phyloP scores from a whole-genome alignment of 768 basidiomycete species.

The Trametes maxima region DNA sequence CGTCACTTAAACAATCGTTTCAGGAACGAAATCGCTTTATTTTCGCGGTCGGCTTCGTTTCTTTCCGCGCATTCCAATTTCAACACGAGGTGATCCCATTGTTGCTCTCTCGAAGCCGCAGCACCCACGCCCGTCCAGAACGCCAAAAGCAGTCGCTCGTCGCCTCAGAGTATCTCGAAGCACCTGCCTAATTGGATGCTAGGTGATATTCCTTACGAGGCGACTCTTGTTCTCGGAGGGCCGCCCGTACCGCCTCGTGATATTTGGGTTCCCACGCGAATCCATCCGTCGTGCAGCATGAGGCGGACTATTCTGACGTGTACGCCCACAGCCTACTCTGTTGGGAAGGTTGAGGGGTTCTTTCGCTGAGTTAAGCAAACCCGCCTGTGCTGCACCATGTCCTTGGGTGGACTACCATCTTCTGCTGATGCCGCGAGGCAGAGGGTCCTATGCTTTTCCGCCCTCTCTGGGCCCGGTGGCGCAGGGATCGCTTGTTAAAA shows the following conservation, averaged over 20 bases:
- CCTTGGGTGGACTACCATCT: background rate
- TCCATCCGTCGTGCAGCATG: background rate
- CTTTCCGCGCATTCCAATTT: no score
- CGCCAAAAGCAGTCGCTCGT: no score
- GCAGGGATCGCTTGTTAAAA: background rate
- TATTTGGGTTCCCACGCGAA: slow-evolving; percentile 5
- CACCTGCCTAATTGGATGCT: background rate
- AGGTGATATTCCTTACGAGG: background rate
- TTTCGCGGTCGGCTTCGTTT: no score
- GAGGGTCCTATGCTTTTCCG: background rate
- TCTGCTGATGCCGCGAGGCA: slow-evolving; percentile 4
- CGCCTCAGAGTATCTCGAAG: no score
- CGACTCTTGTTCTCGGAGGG: background rate
- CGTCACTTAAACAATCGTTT: no score
- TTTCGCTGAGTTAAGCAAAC: background rate
- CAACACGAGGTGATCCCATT: no score
- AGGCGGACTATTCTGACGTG: background rate
- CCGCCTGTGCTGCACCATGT: background rate
- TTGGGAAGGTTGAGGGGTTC: background rate
- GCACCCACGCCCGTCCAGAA: no score
- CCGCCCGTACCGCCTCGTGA: background rate
- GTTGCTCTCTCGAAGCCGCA: no score
- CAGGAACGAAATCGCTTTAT: no score
- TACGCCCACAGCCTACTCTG: background rate
- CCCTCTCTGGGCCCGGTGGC: background rate